Evolutionary conservation across 2,329 filamentous ascomycete genomes (phyloP).

Genomic region (Apiospora pterosperma): DNA sequence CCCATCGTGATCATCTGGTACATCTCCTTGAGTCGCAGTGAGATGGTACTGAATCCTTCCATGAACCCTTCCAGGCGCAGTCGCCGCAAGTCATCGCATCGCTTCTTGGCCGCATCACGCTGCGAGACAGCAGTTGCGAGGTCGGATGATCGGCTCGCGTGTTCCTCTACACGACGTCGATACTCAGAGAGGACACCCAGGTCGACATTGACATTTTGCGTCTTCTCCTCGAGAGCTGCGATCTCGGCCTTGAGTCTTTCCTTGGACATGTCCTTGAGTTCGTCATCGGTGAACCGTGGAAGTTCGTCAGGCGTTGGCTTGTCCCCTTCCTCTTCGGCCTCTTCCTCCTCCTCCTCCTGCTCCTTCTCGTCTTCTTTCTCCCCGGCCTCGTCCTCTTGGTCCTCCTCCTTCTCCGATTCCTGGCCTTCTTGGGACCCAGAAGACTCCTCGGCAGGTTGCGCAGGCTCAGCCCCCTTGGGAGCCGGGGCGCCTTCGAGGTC

Average conservation of each 20-base stretch:
- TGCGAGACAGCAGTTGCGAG: constrained; percentile 72
- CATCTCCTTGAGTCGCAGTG: constrained; percentile 95
- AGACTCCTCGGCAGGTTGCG: constrained; percentile 23
- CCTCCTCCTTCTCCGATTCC: constrained; percentile 15
- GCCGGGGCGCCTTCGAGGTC: constrained; percentile 51
- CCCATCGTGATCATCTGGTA: constrained; percentile 99
- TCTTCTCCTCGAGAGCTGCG: constrained; percentile 62
- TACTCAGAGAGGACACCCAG: constrained; percentile 87
- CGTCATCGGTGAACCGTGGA: constrained; percentile 73
- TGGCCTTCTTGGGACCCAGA: constrained; percentile 12
- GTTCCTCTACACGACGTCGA: constrained; percentile 78
- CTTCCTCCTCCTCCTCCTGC: constrained; percentile 18
- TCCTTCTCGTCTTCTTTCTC: constrained; percentile 29
- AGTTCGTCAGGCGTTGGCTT: constrained; percentile 51
- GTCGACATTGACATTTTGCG: constrained; percentile 83
- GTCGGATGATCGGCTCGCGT: constrained; percentile 77
- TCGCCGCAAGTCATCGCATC: constrained; percentile 86
- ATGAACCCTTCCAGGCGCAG: constrained; percentile 95
- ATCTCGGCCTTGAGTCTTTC: constrained; percentile 60
- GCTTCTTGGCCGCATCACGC: constrained; percentile 85
- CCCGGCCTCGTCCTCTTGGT: constrained; percentile 19
- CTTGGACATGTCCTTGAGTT: constrained; percentile 64
- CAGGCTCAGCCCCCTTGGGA: constrained; percentile 23
- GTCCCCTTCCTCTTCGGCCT: background rate
- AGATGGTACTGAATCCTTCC: constrained; percentile 94